Conservation (phyloP, 1,284 basidiomycete species). For the Ceratobasidium sp. region DNA sequence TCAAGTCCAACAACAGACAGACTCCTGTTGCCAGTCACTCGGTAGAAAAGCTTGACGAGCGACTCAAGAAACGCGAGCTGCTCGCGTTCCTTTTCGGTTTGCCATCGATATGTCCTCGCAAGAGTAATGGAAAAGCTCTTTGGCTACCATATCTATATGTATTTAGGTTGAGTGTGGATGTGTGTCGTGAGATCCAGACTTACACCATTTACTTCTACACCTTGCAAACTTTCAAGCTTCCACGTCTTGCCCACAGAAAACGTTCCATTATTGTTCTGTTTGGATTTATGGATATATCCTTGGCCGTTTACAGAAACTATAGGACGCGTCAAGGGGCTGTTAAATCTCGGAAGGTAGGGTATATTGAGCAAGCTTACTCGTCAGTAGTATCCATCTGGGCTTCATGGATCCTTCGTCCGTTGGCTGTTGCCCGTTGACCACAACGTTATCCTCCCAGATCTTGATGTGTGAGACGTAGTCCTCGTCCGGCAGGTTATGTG, state of each 20-base stretch:
- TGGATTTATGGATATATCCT: constrained; percentile 93
- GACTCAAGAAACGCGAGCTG: constrained; percentile 76
- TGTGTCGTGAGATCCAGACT: constrained; percentile 48
- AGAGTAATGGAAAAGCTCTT: constrained; percentile 79
- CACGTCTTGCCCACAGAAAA: constrained; percentile 99
- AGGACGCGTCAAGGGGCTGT: constrained; percentile 26
- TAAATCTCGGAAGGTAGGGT: neutral
- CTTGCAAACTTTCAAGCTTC: constrained; percentile 82
- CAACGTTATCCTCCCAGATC: constrained; percentile 75
- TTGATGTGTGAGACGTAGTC: constrained; percentile 85
- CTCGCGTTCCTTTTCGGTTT: constrained; percentile 75
- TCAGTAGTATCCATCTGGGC: constrained; percentile 84
- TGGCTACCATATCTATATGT: constrained; percentile 55
- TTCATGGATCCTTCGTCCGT: constrained; percentile 72
- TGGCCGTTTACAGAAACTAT: constrained; percentile 69
- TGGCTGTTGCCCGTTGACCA: constrained; percentile 56
- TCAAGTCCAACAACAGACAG: constrained; percentile 45
- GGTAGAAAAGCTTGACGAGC: constrained; percentile 72
- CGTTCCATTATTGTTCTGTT: constrained; percentile 91
- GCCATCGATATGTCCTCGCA: constrained; percentile 86
- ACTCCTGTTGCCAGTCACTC: constrained; percentile 60
- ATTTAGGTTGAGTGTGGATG: neutral
- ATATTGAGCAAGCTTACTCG: constrained; percentile 65
- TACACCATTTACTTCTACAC: constrained; percentile 78
- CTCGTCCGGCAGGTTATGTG: constrained; percentile 54